Percentiles rank a stretch among this genome's conserved stretches.
Evolutionary conservation across 352 stramenopile species (phyloP).

Genomic region (Peronosclerospora sorghi): DNA sequence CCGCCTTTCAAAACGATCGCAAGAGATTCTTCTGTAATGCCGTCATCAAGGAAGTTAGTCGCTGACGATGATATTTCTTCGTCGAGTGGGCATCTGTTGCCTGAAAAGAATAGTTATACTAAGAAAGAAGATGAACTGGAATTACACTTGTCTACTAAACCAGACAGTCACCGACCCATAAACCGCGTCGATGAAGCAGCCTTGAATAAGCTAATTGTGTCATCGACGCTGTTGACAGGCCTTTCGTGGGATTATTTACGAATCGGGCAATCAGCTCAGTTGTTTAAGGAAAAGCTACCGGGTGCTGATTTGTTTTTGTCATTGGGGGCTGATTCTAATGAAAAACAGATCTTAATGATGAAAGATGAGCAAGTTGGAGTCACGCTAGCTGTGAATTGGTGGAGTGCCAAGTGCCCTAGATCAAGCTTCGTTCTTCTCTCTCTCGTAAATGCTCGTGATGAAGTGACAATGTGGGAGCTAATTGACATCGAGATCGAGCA

Average conservation of each 20-base stretch:
- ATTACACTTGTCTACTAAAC: too few species aligned
- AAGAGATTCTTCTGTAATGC: slow-evolving; percentile 1
- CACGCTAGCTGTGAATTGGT: slow-evolving; percentile 57
- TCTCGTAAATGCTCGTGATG: slow-evolving; percentile 53
- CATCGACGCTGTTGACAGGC: slow-evolving; percentile 26
- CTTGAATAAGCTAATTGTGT: slow-evolving; percentile 18
- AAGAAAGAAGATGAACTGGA: too few species aligned
- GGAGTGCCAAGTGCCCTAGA: slow-evolving; percentile 36
- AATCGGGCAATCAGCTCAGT: slow-evolving; percentile 29
- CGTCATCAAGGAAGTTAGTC: slow-evolving; percentile 3
- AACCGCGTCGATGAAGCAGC: too few species aligned
- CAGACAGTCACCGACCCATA: too few species aligned
- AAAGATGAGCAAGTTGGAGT: slow-evolving; percentile 47
- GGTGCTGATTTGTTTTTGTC: slow-evolving; percentile 13
- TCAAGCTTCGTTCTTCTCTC: slow-evolving; percentile 53
- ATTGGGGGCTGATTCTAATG: slow-evolving; percentile 15
- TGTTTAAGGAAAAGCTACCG: slow-evolving; percentile 21
- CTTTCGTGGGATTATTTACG: slow-evolving; percentile 52
- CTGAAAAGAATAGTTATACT: too few species aligned
- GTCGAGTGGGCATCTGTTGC: too few species aligned
- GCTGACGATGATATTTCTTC: too few species aligned
- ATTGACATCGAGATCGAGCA: slow-evolving; percentile 43
- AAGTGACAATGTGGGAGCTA: slow-evolving; percentile 45
- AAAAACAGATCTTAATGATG: slow-evolving; percentile 48
- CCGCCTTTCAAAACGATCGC: slow-evolving; percentile 19